A percentile compares a stretch with the other conserved stretches of the same genome.
Conservation (phyloP, 2,329 filamentous ascomycete genomes). For the Cryphonectria radicalis region DNA sequence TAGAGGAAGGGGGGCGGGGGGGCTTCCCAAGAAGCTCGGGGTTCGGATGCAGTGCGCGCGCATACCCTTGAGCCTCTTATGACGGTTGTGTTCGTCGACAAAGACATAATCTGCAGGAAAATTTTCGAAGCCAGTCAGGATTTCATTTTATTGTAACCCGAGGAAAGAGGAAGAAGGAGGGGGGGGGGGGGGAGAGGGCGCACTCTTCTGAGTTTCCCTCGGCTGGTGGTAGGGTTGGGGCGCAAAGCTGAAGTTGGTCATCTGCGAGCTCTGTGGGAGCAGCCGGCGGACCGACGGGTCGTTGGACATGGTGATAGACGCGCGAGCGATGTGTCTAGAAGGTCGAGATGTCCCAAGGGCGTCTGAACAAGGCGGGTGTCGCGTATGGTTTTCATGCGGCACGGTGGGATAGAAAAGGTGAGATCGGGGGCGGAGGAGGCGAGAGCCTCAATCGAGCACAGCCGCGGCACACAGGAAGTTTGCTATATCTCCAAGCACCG, state of each 20-base stretch:
- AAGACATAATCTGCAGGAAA: conserved; percentile 85
- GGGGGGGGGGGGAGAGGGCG: conserved; percentile 44
- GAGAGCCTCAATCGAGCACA: conserved; percentile 18
- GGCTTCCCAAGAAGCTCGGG: neutral
- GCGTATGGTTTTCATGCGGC: conserved; percentile 5
- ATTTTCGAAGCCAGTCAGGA: conserved; percentile 39
- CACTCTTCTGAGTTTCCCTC: conserved; percentile 84
- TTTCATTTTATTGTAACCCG: neutral
- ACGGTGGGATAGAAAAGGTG: neutral
- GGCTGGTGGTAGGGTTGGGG: conserved; percentile 63
- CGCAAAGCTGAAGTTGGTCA: conserved; percentile 79
- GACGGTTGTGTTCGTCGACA: conserved; percentile 97
- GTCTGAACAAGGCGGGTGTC: conserved; percentile 4
- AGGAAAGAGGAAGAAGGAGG: neutral
- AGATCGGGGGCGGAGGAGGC: conserved; percentile 20
- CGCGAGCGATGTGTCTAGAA: neutral
- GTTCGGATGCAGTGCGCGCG: conserved; percentile 3
- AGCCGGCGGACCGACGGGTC: conserved; percentile 65
- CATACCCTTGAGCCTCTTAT: conserved; percentile 92
- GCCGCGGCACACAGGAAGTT: neutral
- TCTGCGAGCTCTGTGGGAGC: conserved; percentile 68
- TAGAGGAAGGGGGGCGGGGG: neutral
- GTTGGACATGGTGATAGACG: conserved; percentile 57
- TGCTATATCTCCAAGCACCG: conserved; percentile 12
- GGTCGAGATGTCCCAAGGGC: conserved; percentile 11